phyloP scores from a whole-genome alignment of 2,329 filamentous ascomycete species.

The Colletotrichum sp. region DNA sequence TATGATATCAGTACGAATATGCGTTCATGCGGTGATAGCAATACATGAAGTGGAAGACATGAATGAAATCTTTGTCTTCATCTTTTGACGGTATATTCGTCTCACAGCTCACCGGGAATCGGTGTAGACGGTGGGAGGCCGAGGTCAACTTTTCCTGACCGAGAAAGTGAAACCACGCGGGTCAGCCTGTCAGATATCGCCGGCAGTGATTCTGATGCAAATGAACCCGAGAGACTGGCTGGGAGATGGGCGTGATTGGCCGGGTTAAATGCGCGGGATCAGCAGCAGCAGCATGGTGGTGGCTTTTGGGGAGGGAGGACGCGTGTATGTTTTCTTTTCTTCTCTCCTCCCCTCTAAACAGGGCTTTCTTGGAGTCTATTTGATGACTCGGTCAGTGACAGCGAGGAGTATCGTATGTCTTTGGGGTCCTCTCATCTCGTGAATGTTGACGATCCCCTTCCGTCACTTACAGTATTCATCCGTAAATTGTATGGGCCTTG shows the following conservation, averaged over 20 bases:
- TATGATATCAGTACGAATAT: rapidly evolving
- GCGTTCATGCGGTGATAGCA: background rate
- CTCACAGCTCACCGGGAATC: background rate
- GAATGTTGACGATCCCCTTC: background rate
- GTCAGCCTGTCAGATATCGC: background rate
- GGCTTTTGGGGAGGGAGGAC: background rate
- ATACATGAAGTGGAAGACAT: background rate
- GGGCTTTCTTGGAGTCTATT: background rate
- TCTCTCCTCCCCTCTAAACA: background rate
- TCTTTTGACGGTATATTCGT: background rate
- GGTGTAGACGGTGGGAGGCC: background rate
- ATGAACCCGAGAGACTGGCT: background rate
- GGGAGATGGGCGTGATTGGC: background rate
- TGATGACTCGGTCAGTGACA: background rate
- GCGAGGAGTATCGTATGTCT: background rate
- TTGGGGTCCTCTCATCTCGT: background rate
- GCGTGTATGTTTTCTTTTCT: background rate
- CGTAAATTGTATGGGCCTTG: background rate
- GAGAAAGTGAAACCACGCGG: background rate
- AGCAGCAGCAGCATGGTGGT: background rate
- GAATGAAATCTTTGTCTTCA: background rate
- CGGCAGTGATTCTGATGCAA: background rate
- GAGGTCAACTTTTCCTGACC: background rate
- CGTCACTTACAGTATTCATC: background rate
- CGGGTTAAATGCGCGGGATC: background rate